Percentiles rank a stretch among this genome's conserved stretches.
Conservation (phyloP, 2,329 filamentous ascomycete species). For the Fusarium cyanostomum region DNA sequence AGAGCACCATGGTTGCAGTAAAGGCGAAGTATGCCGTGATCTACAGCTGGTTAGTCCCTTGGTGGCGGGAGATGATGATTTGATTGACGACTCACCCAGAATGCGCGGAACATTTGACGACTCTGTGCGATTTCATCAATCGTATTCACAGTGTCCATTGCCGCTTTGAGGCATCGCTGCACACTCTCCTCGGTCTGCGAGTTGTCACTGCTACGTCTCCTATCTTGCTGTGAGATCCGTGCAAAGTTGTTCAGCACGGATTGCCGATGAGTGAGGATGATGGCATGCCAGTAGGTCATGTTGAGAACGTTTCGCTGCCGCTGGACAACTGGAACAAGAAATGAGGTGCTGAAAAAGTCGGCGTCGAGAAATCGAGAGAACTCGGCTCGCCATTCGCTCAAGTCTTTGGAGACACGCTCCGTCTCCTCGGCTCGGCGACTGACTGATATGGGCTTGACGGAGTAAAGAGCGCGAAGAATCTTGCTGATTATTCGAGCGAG, state of each 20-base stretch:
- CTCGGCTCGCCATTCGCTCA: conserved; percentile 49
- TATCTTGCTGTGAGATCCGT: conserved; percentile 15
- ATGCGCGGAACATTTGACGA: conserved; percentile 38
- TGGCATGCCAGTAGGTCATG: conserved; percentile 54
- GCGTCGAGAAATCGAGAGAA: conserved; percentile 52
- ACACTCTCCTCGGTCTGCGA: conserved; percentile 29
- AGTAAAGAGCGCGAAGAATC: conserved; percentile 49
- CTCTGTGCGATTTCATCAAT: conserved; percentile 38
- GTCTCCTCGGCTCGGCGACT: conserved; percentile 41
- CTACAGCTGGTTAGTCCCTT: conserved; percentile 6
- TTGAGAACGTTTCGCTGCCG: conserved; percentile 54
- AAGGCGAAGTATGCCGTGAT: conserved; percentile 42
- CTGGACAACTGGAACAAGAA: conserved; percentile 52
- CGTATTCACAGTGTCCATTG: conserved; percentile 33
- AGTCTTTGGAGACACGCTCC: conserved; percentile 42
- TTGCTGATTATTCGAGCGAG: conserved; percentile 49
- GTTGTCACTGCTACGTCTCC: conserved; percentile 5
- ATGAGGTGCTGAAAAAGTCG: conserved; percentile 47
- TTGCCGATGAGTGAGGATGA: conserved; percentile 52
- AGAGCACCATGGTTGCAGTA: conserved; percentile 38
- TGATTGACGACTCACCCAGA: conserved; percentile 21
- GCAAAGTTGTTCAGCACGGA: conserved; percentile 50
- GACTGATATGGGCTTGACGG: conserved; percentile 47
- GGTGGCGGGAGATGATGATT: fast-evolving
- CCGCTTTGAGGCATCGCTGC: conserved; percentile 31